A percentile compares a stretch with the other conserved stretches of the same genome.
These are phyloP conservation scores for Cercospora nicotianae DNA, from an alignment of 2,329 filamentous ascomycete genomes.

Conservation along the genomic window DNA sequence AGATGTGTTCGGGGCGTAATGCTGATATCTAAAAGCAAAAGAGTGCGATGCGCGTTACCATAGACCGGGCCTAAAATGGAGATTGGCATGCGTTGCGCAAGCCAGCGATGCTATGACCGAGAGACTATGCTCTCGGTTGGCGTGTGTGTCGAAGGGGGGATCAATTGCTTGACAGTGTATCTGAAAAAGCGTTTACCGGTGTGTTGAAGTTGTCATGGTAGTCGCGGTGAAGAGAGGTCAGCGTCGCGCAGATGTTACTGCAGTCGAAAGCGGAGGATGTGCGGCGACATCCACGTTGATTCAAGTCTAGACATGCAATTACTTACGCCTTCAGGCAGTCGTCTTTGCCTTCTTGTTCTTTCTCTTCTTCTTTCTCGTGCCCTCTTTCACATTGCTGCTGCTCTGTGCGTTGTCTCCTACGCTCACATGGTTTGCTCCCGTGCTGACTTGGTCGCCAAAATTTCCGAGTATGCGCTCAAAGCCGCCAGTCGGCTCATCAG, in stretches of 20 bases:
- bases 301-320: not conserved
- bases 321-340: conserved; percentile 4
- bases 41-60: not conserved
- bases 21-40: not conserved
- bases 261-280: not conserved
- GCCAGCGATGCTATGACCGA: not conserved
- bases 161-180: not conserved
- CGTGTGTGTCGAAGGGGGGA: not conserved
- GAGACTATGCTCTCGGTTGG: not conserved
- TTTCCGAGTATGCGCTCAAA: conserved; percentile 39
- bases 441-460: conserved; percentile 27
- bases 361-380: conserved; percentile 40
- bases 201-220: not conserved
- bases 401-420: not conserved
- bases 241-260: not conserved
- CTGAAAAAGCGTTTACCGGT: not conserved
- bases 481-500: conserved; percentile 52
- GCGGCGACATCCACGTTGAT: not conserved
- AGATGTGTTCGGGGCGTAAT: not conserved
- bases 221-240: not conserved
- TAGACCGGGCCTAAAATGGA: not conserved
- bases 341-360: conserved; percentile 16
- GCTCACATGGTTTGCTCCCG: conserved; percentile 18
- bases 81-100: not conserved
- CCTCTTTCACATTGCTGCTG: conserved; percentile 39